Base-by-base conservation (phyloP, 1,284 basidiomycete species). In the Omphalotus olearius region DNA sequence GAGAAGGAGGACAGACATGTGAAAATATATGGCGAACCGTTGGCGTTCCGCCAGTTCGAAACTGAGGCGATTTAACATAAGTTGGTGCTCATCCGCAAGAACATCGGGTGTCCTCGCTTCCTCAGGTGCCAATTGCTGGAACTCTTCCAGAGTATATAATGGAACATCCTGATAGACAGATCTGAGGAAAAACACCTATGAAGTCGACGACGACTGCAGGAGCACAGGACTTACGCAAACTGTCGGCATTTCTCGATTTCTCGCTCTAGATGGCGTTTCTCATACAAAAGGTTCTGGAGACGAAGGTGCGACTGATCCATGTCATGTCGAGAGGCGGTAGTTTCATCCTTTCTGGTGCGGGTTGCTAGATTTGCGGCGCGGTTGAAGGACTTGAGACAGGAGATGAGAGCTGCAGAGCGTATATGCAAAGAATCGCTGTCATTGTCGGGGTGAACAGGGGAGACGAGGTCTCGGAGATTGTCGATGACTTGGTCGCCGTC, bases 171-270 rank as follows among this genome's bases (percentile, higher is more conserved):
- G 89, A 64, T 89, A 90, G 49, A 89, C 82, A 33, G 88, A 90
- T n/a, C 84, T 87, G 52, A 26, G 42, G 16, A 43, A 50, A 33
- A 20, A 48, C 10, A 42, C 37, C 51, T 28, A 30, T 58, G 45
- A 44, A 50, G 47, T 51, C 38, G 30, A 55, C 2, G 43, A 38
- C 23, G 33, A 30, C 42, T 30, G 39, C 17, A 50, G 20, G 43
- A 28, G 37, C 54, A 43, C 42, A 52, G 1, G 3, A 62, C 35
- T 72, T 64, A 91, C 88, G 85, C 88, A 64, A 91, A 91, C 62
- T 91, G 88, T 50, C 85, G 79, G 67, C 88, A 91, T 66, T 91
- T 91, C 61, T 91, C 88, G 28, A 91, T 91, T 69, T 91, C 88
- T 55, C 87, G 76, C 65, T 91, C 88, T 9, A 91, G 76, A 63